These are phyloP conservation scores for Schoenoplectus triqueter DNA, from an alignment of 202 grass and related monocot species.

Conservation along the genomic window DNA sequence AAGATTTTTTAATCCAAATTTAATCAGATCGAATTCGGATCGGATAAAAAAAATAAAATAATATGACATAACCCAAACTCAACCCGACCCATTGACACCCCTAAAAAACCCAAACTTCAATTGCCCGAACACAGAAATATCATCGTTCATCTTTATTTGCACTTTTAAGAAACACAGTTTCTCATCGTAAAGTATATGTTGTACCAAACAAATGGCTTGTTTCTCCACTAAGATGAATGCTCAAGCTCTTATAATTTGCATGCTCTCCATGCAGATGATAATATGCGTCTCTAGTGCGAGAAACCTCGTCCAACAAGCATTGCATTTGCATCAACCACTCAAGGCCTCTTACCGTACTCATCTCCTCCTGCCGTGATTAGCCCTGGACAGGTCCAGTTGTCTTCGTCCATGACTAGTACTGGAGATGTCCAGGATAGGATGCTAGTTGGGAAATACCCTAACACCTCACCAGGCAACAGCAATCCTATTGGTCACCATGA, in stretches of 20 bases:
- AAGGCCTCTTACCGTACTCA: neutral
- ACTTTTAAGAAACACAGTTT: neutral
- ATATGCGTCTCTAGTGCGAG: neutral
- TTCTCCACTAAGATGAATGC: conserved; percentile 6
- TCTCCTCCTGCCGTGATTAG: neutral
- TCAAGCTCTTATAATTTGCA: conserved; percentile 4
- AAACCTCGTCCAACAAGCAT: neutral
- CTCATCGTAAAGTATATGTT: neutral
- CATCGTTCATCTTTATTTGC: too few relatives aligned
- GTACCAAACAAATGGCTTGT: neutral
- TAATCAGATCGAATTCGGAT: too few relatives aligned
- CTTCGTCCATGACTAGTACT: neutral
- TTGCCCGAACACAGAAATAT: neutral
- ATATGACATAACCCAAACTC: too few relatives aligned
- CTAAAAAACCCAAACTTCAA: neutral
- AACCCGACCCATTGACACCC: too few relatives aligned
- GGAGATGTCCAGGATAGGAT: neutral
- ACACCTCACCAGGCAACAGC: conserved; percentile 28
- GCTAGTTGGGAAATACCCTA: neutral
- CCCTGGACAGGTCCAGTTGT: conserved; percentile 3
- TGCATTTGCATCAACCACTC: neutral
- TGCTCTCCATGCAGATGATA: conserved; percentile 27
- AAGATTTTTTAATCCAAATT: too few relatives aligned
- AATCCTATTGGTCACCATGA: conserved; percentile 25
- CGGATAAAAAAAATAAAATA: too few relatives aligned